Base-by-base conservation (phyloP, 179 eudicot species). In the Vitellaria paradoxa region DNA sequence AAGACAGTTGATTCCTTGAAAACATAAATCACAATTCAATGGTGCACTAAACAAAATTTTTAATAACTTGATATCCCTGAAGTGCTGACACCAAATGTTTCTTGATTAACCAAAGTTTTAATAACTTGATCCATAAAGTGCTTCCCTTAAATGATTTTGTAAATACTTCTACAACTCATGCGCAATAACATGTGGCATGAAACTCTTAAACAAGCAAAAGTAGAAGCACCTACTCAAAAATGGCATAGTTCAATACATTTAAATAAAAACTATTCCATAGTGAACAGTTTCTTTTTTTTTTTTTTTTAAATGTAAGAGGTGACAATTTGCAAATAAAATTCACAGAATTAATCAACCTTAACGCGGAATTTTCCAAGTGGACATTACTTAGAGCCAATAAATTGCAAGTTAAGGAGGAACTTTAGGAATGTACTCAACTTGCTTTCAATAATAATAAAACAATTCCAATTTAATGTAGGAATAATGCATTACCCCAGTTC, bases 401-500 rank as follows among this genome's bases (percentile, higher is more conserved):
- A 68, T 21, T 68, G 30, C 18, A 68, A 21, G 30, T 20, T 10
- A 70, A 12, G 20, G 12, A 50, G 12, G 46, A 69, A 47, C 40
- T 46, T 24, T 12, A 63, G 21, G 9, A 71, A 71, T 14, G 2
- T 24, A 71, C 14, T 18, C 55, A 50, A 50, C 55, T 47, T 23
- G 59, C 7, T 15, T 56, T 26, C 12, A n/a, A 3, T 46, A 2
- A 14, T 21, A 8, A 49, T 17, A 61, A 61, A 20, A 30, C 42
- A 55, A 9, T 20, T 18, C 15, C 26, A 62, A 11, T 40, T 53
- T 17, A 61, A 77, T 18, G 59, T 52, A 60, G 61, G 74, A 52
- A 18, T 49, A 20, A 70, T 15, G 49, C 55, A 73, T 87, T 94
- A 94, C 98, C 97, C 83, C 93, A 77, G 74, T 37, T 88, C 97